These are phyloP conservation scores for Coprinellus aureogranulatus DNA, from an alignment of 768 basidiomycete species.

Conservation along the genomic window DNA sequence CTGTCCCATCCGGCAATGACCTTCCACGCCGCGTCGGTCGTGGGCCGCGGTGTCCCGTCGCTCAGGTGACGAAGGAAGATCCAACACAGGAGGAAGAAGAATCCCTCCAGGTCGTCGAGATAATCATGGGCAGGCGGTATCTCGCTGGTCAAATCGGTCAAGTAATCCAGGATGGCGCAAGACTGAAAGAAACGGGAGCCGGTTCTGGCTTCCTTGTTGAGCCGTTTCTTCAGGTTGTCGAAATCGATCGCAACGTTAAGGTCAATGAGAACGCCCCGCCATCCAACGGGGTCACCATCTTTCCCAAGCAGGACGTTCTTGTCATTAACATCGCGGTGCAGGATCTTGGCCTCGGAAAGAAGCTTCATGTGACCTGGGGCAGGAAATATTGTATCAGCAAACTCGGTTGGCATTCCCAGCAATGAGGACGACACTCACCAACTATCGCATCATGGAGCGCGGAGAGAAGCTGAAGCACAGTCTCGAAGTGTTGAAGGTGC, in stretches of 20 bases:
- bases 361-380: slow-evolving; percentile 4
- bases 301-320: slow-evolving; percentile 13
- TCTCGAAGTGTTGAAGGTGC: too few species aligned
- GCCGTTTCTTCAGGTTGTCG: background rate
- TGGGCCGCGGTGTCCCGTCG: background rate
- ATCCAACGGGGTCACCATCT: background rate
- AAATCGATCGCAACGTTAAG: slow-evolving; percentile 6
- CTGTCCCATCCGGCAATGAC: background rate
- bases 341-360: background rate
- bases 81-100: slow-evolving; percentile 1
- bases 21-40: background rate
- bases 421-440: background rate
- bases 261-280: slow-evolving; percentile 12
- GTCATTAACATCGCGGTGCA: slow-evolving; percentile 14
- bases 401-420: too few species aligned
- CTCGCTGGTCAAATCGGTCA: background rate
- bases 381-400: background rate
- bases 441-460: background rate
- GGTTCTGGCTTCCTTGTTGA: background rate
- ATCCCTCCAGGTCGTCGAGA: slow-evolving; percentile 4
- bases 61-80: background rate
- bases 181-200: slow-evolving; percentile 1
- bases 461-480: too few species aligned
- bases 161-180: background rate
- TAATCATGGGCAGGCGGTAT: background rate